phyloP scores from a whole-genome alignment of 805 yeast species.

The Priceomyces medius region DNA sequence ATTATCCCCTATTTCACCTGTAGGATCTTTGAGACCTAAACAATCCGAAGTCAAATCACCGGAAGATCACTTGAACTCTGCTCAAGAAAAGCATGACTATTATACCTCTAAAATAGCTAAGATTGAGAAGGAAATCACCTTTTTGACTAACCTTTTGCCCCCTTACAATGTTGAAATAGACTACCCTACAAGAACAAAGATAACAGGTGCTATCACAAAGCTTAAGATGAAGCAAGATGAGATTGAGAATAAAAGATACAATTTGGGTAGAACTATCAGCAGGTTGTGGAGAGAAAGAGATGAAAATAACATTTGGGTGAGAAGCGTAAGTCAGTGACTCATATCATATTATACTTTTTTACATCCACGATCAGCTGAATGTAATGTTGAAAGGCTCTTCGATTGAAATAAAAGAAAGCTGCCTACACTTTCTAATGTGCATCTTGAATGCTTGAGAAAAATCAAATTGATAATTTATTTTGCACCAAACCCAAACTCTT shows the following conservation, averaged over 20 bases:
- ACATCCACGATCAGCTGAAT: too few relatives aligned
- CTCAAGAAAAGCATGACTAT: constrained; percentile 37
- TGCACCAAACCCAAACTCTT: too few relatives aligned
- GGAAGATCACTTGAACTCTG: constrained; percentile 15
- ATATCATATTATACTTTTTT: too few relatives aligned
- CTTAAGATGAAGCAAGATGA: constrained; percentile 41
- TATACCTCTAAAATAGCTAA: constrained; percentile 31
- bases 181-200: constrained; percentile 40
- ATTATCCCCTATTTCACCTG: neutral
- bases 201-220: constrained; percentile 40
- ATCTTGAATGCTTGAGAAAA: too few relatives aligned
- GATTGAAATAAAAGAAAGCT: too few relatives aligned
- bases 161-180: constrained; percentile 45
- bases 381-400: too few relatives aligned
- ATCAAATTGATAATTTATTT: too few relatives aligned
- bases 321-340: constrained; percentile 15
- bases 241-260: constrained; percentile 39
- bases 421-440: too few relatives aligned
- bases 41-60: constrained; percentile 1
- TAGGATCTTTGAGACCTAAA: neutral
- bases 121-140: constrained; percentile 39
- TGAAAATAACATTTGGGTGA: constrained; percentile 44
- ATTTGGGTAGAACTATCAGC: constrained; percentile 41
- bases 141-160: constrained; percentile 39
- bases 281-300: constrained; percentile 44